Evolutionary conservation across 2,329 filamentous ascomycete genomes (phyloP), one percentile per base, ranked within the genome.

Genomic region (Xylariaceae sp.): DNA sequence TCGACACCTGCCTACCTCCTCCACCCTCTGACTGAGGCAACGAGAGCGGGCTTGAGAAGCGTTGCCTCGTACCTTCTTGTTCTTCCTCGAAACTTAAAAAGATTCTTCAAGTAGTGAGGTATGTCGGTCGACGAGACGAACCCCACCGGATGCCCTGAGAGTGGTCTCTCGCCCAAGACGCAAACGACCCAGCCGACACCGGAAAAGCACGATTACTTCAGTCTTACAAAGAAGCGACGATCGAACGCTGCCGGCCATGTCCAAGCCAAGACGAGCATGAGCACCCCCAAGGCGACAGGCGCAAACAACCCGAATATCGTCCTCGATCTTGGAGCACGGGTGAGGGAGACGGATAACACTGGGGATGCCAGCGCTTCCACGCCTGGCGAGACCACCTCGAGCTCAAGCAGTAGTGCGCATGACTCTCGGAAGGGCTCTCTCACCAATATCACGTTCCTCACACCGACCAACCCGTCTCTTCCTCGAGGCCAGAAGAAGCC

Each of bases 401-500:
- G 61, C 42, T 54, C 56, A 41, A 54, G 55, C 33, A 59, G 55
- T 44, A 60, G 52, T 50, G 57, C 50, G 18, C 50, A 54, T 9
- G 47, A 60, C 34, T 63, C 62, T 31, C 61, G 68, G 34, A 72
- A 71, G 47, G 63, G 63, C 9, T 76, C 72, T 2, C 55, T 64
- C 21, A 66, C 68, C 19, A 73, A 68, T 11, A 63, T 76, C 36
- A 64, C 63, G 7, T 74, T 74, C 48, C 66, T 63, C 3, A 55
- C 59, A n/a, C 64, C 63, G 18, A 55, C 53, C 1, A 64, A 72
- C 45, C 67, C 67, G 3, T 59, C 60, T 14, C 57, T 75, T 13
- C 70, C 71, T 3, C 71, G 74, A 44, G 71, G 71, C 17, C 47
- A 55, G 3, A 69, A 70, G 42, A 67, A 69, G 42, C 64, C 62